Base-by-base conservation (phyloP, 441 rosid genomes). In the Melastoma candidum region DNA sequence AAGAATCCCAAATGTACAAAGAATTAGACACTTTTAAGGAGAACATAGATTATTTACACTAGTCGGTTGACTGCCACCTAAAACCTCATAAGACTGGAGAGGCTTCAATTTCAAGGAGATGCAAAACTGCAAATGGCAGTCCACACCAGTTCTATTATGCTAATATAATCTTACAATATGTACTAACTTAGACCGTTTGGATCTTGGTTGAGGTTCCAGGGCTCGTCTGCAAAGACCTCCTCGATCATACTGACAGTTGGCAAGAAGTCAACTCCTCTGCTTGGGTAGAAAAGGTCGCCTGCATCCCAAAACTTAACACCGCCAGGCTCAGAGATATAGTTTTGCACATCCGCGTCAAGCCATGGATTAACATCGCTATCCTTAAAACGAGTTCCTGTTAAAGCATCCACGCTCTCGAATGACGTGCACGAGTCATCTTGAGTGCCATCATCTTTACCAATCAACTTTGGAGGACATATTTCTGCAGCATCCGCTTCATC, bases 401-500 rank as follows among this genome's bases (percentile, higher is more conserved):
- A 44, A 41, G 63, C 64, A 44, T 73, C 46, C 51, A 73, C 74
- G 49, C 68, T 69, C 66, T 80, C 90, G 45, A 72, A 77, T 6
- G 95, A 81, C 68, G 64, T 63, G 65, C 72, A 76, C 2, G 90
- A 81, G 45, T 77, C 82, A 61, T 78, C 85, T 55, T 65, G 71
- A 49, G 56, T 59, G 54, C 46, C 59, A 11, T 58, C 58, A 46
- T 57, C 63, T 39, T 66, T 52, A 1, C 24, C 24, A 10, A 36
- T 52, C 46, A 24, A 52, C 46, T 55, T 55, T 41, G 69, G 67
- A 0, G 49, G 6, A 62, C 53, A 47, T 59, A 67, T 41, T 29
- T 76, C 56, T 49, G 22, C 63, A 59, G 61, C 3, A 61, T 58
- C 58, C 44, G 59, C 71, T 44, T 68, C 72, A 11, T 54, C 60